Evolutionary conservation across 306 rosid species (phyloP).

Genomic region (Fagus crenata): DNA sequence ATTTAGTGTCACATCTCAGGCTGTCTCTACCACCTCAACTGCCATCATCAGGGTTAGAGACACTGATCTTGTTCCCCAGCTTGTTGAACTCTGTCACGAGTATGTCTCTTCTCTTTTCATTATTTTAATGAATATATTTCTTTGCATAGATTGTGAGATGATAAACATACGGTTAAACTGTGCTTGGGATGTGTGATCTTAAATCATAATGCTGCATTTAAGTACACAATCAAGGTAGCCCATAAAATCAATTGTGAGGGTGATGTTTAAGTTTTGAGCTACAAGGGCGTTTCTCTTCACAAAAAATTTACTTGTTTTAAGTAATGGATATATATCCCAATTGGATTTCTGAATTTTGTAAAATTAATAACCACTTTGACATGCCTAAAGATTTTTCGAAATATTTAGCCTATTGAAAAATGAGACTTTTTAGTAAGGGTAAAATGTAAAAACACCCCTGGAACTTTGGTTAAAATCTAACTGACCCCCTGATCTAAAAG

Average conservation of each 20-base stretch:
- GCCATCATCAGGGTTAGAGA: constrained; percentile 76
- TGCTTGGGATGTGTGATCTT: not conserved
- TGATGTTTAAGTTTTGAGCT: not conserved
- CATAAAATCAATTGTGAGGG: not conserved
- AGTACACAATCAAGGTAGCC: not conserved
- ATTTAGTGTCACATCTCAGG: constrained; percentile 88
- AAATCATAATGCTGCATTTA: not conserved
- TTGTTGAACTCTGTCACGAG: constrained; percentile 90
- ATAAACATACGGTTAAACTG: not conserved
- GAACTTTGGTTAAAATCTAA: too few species aligned
- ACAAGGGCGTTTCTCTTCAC: not conserved
- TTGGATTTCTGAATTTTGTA: not conserved
- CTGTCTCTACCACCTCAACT: constrained; percentile 89
- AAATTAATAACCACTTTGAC: not conserved
- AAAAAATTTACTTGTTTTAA: not conserved
- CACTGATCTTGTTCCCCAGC: constrained; percentile 96
- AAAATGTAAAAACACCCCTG: too few species aligned
- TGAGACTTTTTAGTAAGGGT: too few species aligned
- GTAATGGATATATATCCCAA: not conserved
- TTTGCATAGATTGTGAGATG: constrained; percentile 1
- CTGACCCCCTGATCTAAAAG: too few species aligned
- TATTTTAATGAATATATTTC: constrained; percentile 9
- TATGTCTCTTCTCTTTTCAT: constrained; percentile 39
- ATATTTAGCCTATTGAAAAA: too few species aligned
- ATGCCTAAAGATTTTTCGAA: too few species aligned